Percentiles rank a stretch among this genome's conserved stretches.
These are phyloP conservation scores for Lunasporangiospora selenospora DNA, from an alignment of 192 early-diverging fungal species.

Conservation along the genomic window DNA sequence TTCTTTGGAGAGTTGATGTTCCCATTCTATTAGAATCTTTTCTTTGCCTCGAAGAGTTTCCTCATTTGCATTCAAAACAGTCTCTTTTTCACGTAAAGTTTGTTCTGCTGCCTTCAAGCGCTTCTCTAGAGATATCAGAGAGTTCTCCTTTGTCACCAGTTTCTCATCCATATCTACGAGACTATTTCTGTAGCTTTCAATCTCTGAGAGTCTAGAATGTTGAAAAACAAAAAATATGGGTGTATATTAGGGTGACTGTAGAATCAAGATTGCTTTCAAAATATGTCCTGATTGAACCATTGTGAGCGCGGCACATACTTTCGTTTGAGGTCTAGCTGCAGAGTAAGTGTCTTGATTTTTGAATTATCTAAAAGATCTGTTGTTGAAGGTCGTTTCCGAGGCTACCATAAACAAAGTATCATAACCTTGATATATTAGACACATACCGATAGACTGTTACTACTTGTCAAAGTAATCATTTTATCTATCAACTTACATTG, in stretches of 20 bases:
- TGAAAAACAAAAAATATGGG: too few relatives aligned
- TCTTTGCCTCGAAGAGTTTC: slow-evolving; percentile 12
- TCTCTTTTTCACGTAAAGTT: slow-evolving; percentile 27
- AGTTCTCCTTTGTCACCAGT: slow-evolving; percentile 2
- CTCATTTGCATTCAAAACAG: slow-evolving; percentile 6
- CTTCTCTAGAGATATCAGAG: not conserved
- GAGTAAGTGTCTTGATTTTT: slow-evolving; percentile 19
- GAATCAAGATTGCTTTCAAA: too few relatives aligned
- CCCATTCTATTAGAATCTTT: not conserved
- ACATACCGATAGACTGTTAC: not conserved
- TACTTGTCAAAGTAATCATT: too few relatives aligned
- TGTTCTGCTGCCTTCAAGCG: slow-evolving; percentile 21
- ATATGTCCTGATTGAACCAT: too few relatives aligned
- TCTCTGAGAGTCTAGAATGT: slow-evolving; percentile 17
- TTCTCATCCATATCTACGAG: slow-evolving; percentile 3
- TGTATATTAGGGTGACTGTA: too few relatives aligned
- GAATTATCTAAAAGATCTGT: slow-evolving; percentile 44
- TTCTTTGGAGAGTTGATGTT: slow-evolving; percentile 12
- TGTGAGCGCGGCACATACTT: too few relatives aligned
- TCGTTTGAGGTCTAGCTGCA: slow-evolving; percentile 7
- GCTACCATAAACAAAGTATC: slow-evolving; percentile 17
- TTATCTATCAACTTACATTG: slow-evolving; percentile 50
- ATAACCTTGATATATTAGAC: not conserved
- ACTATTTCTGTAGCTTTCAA: not conserved
- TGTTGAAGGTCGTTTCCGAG: slow-evolving; percentile 49